Conservation (phyloP, 176 grass and related monocot genomes). For the Musa schizocarpa region DNA sequence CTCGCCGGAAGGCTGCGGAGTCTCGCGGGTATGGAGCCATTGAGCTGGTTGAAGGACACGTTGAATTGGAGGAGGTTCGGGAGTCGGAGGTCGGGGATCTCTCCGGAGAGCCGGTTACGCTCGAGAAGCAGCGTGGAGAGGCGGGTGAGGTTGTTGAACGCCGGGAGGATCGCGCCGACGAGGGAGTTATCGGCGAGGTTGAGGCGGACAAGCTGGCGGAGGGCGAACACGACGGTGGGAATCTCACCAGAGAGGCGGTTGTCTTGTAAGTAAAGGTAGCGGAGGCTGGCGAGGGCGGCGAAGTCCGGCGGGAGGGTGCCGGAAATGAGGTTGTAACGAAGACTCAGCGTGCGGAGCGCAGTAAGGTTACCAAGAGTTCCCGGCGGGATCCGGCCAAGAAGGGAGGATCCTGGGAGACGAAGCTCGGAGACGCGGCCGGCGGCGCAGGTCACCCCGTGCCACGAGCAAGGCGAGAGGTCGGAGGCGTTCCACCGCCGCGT, state of each 20-base stretch:
- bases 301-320: conserved; percentile 52
- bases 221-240: conserved; percentile 42
- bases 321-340: conserved; percentile 50
- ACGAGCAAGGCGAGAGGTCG: conserved; percentile 36
- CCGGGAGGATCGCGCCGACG: conserved; percentile 26
- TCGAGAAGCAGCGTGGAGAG: conserved; percentile 38
- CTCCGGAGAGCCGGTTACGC: conserved; percentile 28
- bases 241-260: conserved; percentile 37
- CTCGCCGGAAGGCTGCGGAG: conserved; percentile 31
- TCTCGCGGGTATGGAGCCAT: conserved; percentile 30
- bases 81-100: conserved; percentile 28
- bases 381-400: conserved; percentile 29
- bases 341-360: conserved; percentile 46
- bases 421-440: conserved; percentile 35
- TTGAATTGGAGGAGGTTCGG: conserved; percentile 32
- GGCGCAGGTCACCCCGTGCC: conserved; percentile 45
- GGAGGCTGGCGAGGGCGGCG: conserved; percentile 30
- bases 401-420: conserved; percentile 29
- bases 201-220: conserved; percentile 29
- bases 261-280: conserved; percentile 12
- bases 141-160: conserved; percentile 31
- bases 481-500: conserved; percentile 31
- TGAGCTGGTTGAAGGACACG: conserved; percentile 56
- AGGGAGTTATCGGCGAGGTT: conserved; percentile 44
- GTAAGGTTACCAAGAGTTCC: conserved; percentile 71